These are phyloP conservation scores for Fusarium humuli DNA, from an alignment of 2,329 filamentous ascomycete species.

Conservation along the genomic window DNA sequence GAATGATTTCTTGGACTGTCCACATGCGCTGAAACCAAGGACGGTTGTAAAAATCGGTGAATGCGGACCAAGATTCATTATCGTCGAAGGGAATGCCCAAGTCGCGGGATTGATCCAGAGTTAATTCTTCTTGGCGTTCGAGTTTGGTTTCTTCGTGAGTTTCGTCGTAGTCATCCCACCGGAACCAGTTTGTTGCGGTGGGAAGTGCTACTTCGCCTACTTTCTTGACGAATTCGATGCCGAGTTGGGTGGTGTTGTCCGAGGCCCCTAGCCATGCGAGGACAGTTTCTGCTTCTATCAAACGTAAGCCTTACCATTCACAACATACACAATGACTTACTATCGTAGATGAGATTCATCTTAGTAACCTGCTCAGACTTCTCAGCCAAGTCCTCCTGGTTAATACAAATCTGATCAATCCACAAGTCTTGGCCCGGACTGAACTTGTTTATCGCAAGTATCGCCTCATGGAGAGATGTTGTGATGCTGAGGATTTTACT, in stretches of 20 bases:
- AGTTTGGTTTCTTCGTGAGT: constrained; percentile 13
- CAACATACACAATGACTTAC: too few species aligned
- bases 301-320: not conserved
- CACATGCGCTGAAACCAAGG: constrained; percentile 41
- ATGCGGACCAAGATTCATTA: constrained; percentile 1
- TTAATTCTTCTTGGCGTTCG: constrained; percentile 16
- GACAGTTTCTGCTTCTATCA: constrained; percentile 34
- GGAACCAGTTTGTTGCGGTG: constrained; percentile 30
- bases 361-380: constrained; percentile 30
- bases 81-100: constrained; percentile 33
- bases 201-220: constrained; percentile 32
- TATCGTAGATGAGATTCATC: constrained; percentile 39
- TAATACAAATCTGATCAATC: constrained; percentile 41
- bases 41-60: constrained; percentile 28
- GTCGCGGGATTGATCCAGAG: constrained; percentile 13
- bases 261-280: constrained; percentile 35
- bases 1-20: constrained; percentile 41
- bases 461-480: constrained; percentile 17
- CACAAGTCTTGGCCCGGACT: constrained; percentile 23
- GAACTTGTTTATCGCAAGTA: constrained; percentile 15
- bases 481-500: constrained; percentile 20
- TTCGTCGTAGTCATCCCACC: constrained; percentile 17
- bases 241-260: not conserved
- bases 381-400: constrained; percentile 22
- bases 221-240: constrained; percentile 14